Evolutionary conservation across 73 alveolate genomes (phyloP).

Genomic region (Paramecium bursaria): DNA sequence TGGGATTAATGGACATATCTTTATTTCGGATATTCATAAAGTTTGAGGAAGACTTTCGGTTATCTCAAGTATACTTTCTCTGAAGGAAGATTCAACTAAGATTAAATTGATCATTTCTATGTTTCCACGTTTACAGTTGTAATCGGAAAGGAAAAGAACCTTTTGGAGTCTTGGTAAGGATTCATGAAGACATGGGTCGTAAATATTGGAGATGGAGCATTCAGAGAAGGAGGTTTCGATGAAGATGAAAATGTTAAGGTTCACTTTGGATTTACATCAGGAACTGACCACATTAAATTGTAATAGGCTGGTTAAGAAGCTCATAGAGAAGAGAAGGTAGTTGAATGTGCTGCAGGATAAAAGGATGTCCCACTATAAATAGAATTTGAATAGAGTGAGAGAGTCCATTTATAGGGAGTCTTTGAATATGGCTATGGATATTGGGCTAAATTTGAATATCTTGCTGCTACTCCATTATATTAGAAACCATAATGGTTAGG

Average conservation of each 20-base stretch:
- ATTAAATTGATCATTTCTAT: not conserved
- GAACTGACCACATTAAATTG: slow-evolving; percentile 44
- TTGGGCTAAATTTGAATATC: slow-evolving; percentile 45
- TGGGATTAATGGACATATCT: slow-evolving; percentile 52
- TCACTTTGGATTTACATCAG: slow-evolving; percentile 40
- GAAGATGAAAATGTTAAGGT: slow-evolving; percentile 5
- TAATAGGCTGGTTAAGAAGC: slow-evolving; percentile 54
- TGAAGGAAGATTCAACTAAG: not conserved
- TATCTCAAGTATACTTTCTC: slow-evolving; percentile 23
- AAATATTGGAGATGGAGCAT: slow-evolving; percentile 38
- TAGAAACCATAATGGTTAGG: slow-evolving; percentile 57
- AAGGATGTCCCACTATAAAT: slow-evolving; percentile 28
- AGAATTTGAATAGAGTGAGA: slow-evolving; percentile 49
- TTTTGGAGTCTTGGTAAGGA: slow-evolving; percentile 14
- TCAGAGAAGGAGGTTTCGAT: slow-evolving; percentile 29
- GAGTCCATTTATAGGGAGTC: slow-evolving; percentile 21
- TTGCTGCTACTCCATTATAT: not conserved
- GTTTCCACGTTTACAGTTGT: slow-evolving; percentile 17
- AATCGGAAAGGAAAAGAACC: not conserved
- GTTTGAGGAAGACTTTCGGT: slow-evolving; percentile 28
- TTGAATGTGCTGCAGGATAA: slow-evolving; percentile 13
- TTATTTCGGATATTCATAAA: slow-evolving; percentile 44
- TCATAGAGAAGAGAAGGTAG: slow-evolving; percentile 9
- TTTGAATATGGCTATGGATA: slow-evolving; percentile 45
- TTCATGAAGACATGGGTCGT: slow-evolving; percentile 49